Percentiles rank a stretch among this genome's conserved stretches.
Conservation (phyloP, 2,329 filamentous ascomycete species). For the Calonectria multiphialidica region DNA sequence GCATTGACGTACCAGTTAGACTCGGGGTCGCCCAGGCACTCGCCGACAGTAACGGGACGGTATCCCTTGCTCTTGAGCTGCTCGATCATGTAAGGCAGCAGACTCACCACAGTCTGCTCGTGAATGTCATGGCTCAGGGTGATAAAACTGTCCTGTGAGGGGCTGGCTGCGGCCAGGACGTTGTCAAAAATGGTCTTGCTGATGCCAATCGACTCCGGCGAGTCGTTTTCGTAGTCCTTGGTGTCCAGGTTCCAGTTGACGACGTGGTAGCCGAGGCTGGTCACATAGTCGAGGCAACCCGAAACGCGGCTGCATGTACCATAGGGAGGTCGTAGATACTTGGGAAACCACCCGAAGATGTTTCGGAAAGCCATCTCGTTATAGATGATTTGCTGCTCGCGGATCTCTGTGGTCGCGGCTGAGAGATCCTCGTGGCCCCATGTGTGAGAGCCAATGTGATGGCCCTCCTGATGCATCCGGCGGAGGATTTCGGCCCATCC, state of each 20-base stretch:
- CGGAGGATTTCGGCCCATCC: conserved; percentile 51
- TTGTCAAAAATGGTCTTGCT: conserved; percentile 53
- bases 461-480: conserved; percentile 65
- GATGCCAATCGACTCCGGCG: conserved; percentile 58
- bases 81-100: conserved; percentile 57
- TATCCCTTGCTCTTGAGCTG: conserved; percentile 56
- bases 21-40: conserved; percentile 65
- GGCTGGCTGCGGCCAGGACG: conserved; percentile 49
- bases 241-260: conserved; percentile 73
- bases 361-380: conserved; percentile 58
- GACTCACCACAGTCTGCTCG: conserved; percentile 56
- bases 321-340: conserved; percentile 60
- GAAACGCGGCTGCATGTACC: conserved; percentile 55
- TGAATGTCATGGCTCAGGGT: conserved; percentile 66
- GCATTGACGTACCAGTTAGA: conserved; percentile 65
- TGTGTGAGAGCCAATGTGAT: conserved; percentile 70
- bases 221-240: conserved; percentile 68
- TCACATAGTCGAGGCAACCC: conserved; percentile 49
- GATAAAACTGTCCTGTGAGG: conserved; percentile 54
- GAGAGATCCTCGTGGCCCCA: conserved; percentile 60
- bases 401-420: conserved; percentile 45
- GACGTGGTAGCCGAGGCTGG: conserved; percentile 66
- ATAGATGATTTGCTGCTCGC: conserved; percentile 55
- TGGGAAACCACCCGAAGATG: conserved; percentile 55
- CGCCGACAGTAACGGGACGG: conserved; percentile 59